Conservation (phyloP, 1,284 basidiomycete species). For the Grifola frondosa region DNA sequence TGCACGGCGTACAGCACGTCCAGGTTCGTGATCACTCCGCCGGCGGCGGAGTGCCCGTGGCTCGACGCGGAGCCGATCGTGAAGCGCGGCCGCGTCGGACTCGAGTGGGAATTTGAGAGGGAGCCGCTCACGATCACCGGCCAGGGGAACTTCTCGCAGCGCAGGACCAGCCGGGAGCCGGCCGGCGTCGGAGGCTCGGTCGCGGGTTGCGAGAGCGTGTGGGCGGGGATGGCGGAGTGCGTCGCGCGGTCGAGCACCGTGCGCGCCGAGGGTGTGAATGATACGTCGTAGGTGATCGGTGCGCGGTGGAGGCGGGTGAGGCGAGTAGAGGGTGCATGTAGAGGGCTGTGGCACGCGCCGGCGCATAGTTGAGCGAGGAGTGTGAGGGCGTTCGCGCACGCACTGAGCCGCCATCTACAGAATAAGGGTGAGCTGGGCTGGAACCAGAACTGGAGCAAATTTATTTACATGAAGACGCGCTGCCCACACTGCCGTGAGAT, state of each 20-base stretch:
- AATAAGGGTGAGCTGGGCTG: conserved; percentile 2
- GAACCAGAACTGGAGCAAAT: conserved; percentile 9
- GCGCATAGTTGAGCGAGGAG: conserved; percentile 33
- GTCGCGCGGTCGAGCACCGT: conserved; percentile 58
- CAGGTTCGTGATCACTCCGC: conserved; percentile 50
- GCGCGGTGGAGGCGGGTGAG: conserved; percentile 51
- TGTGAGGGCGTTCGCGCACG: conserved; percentile 19
- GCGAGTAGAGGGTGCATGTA: conserved; percentile 66
- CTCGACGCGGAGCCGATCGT: conserved; percentile 32
- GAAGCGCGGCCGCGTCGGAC: conserved; percentile 29
- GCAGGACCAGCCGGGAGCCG: conserved; percentile 51
- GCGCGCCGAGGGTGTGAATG: conserved; percentile 54
- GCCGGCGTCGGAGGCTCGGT: conserved; percentile 55
- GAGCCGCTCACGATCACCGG: conserved; percentile 45
- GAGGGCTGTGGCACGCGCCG: conserved; percentile 41
- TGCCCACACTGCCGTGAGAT: conserved; percentile 35
- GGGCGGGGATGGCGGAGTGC: conserved; percentile 52
- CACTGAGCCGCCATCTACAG: conserved; percentile 19
- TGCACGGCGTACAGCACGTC: conserved; percentile 65
- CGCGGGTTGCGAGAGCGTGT: conserved; percentile 60
- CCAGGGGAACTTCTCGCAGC: conserved; percentile 63
- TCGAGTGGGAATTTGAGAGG: conserved; percentile 24
- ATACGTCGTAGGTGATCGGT: conserved; percentile 61
- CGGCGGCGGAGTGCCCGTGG: conserved; percentile 29
- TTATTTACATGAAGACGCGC: conserved; percentile 34